Evolutionary conservation across 805 yeast genomes (phyloP).

Genomic region (Wickerhamomyces silvicola): DNA sequence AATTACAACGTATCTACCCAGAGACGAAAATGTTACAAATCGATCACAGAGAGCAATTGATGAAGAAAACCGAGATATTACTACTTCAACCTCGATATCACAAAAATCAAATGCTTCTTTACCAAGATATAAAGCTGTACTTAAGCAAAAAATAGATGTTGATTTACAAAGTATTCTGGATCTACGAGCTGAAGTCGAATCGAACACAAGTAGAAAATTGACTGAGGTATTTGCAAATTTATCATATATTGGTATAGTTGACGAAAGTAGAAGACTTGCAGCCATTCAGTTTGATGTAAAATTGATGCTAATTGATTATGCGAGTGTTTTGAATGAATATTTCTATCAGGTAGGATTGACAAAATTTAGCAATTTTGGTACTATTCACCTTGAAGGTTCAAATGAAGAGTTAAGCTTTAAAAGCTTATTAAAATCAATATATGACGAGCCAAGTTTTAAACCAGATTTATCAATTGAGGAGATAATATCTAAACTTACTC

Average conservation of each 20-base stretch:
- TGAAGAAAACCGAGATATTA: constrained; percentile 3
- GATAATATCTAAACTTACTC: constrained; percentile 25
- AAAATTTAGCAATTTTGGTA: constrained; percentile 80
- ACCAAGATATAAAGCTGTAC: not conserved
- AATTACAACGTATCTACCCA: constrained; percentile 31
- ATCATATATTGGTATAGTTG: constrained; percentile 79
- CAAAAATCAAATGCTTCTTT: not conserved
- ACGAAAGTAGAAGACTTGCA: constrained; percentile 57
- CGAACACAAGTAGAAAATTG: constrained; percentile 40
- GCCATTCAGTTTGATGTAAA: constrained; percentile 83
- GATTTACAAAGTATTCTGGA: constrained; percentile 52
- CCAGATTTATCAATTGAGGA: constrained; percentile 20
- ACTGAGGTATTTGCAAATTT: constrained; percentile 65
- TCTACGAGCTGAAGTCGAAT: constrained; percentile 46
- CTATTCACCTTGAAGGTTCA: constrained; percentile 32
- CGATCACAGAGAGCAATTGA: not conserved
- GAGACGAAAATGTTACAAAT: not conserved
- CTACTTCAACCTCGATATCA: constrained; percentile 1
- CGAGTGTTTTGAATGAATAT: constrained; percentile 55
- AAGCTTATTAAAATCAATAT: constrained; percentile 5
- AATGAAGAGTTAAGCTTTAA: constrained; percentile 9
- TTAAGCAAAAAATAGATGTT: constrained; percentile 33
- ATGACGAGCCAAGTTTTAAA: constrained; percentile 11
- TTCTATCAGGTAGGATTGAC: constrained; percentile 77
- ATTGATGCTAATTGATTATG: constrained; percentile 75